Base-by-base conservation (phyloP, 306 rosid species). In the Myrica gale region DNA sequence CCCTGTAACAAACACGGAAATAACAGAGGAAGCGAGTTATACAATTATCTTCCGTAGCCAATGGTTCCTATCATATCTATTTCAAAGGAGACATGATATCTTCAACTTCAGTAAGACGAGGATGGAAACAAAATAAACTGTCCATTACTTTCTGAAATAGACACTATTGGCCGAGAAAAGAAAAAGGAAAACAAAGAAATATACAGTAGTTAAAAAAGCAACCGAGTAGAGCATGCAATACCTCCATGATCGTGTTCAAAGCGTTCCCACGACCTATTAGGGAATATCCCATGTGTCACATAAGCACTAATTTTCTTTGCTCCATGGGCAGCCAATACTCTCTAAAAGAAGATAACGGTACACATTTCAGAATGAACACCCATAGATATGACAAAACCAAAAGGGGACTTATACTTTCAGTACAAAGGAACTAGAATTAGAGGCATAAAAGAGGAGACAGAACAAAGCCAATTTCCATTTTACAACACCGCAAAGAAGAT, bases 211-310 rank as follows among this genome's bases (percentile, higher is more conserved):
- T 45, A 7, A 11, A 12, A 69, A 69, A 13, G 55, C 47, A 45
- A 66, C 71, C 74, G 71, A 74, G 75, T 23, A 56, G 69, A 87
- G 78, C 19, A 54, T 73, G 78, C 54, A 68, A 5, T 88, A 95
- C 99, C 99, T 80, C 89, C 93, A 79, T 87, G 74, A 71, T 92
- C 97, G 42, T 77, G 89, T 76, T 75, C 32, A 80, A 95, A 95
- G 78, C 97, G 97, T 46, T 85, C 87, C 99, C 99, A 95, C 15
- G 99, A 92, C 74, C 84, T 89, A 69, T 87, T 92, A 71, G 99
- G 99, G 69, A 95, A 95, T 73, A 95, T 95, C 76, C 97, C 99
- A 79, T 95, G 99, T 15, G 98, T 95, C 73, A 95, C 99, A 21
- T 95, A 95, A 23, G 99, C 99, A 78, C 99, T 95, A 69, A 95